These are phyloP conservation scores for Didymosphaeria variabile DNA, from an alignment of 2,329 filamentous ascomycete genomes.

Conservation along the genomic window DNA sequence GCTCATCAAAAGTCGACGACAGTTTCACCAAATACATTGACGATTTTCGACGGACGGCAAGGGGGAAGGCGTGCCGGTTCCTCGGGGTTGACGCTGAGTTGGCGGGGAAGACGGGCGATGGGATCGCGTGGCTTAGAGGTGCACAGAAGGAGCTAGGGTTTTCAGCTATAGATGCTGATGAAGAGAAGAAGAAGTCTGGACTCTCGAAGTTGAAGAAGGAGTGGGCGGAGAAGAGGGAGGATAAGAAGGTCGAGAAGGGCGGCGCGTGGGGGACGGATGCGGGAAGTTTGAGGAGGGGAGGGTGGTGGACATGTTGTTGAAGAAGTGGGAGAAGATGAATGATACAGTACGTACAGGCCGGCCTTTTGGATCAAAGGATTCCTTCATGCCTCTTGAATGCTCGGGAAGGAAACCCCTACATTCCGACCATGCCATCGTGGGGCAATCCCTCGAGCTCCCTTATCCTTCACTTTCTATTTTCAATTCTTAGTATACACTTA, in stretches of 20 bases:
- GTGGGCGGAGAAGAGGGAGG: conserved; percentile 79
- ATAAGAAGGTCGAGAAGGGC: conserved; percentile 78
- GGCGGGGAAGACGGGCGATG: conserved; percentile 81
- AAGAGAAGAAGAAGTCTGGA: conserved; percentile 61
- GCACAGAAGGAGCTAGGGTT: conserved; percentile 79
- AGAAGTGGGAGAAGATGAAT: conserved; percentile 92
- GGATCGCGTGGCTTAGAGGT: conserved; percentile 84
- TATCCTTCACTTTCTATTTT: not conserved
- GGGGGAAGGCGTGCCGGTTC: conserved; percentile 88
- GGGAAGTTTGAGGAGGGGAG: conserved; percentile 81
- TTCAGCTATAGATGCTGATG: conserved; percentile 49
- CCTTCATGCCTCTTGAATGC: no score
- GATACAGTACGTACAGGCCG: conserved; percentile 73
- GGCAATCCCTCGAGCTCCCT: not conserved
- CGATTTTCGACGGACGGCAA: conserved; percentile 76
- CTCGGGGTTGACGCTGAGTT: conserved; percentile 90
- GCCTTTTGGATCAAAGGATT: not conserved
- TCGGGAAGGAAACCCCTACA: no score
- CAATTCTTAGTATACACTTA: conserved; percentile 9
- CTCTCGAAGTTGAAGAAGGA: conserved; percentile 75
- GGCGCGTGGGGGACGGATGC: conserved; percentile 81
- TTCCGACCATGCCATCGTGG: no score
- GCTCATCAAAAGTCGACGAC: conserved; percentile 64
- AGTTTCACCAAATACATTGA: conserved; percentile 77
- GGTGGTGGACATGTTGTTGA: conserved; percentile 85